phyloP scores from a whole-genome alignment of 169 alveolate species.

The Babesia caballi region DNA sequence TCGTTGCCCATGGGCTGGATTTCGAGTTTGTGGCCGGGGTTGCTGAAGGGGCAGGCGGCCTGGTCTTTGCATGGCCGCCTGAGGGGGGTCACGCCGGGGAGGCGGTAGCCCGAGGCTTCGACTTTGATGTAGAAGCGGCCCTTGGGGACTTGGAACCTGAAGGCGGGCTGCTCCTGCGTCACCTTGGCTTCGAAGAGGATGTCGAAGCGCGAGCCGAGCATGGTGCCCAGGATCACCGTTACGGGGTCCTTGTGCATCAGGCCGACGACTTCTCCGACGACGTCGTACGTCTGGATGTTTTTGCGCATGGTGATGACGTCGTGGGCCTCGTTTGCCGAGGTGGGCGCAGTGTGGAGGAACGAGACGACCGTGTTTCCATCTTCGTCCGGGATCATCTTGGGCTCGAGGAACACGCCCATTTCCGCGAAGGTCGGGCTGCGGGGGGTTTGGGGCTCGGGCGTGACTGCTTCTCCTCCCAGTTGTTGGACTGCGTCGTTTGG shows the following conservation, averaged over 20 bases:
- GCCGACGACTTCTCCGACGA: constrained; percentile 69
- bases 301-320: constrained; percentile 31
- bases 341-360: constrained; percentile 40
- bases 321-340: constrained; percentile 34
- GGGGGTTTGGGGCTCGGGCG: background rate
- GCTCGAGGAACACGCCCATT: constrained; percentile 49
- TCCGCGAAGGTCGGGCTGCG: constrained; percentile 30
- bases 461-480: no score
- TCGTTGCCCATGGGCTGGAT: constrained; percentile 38
- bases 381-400: constrained; percentile 32
- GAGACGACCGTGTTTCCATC: constrained; percentile 42
- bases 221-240: constrained; percentile 74
- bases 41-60: constrained; percentile 48
- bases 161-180: constrained; percentile 26
- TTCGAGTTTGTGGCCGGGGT: constrained; percentile 2
- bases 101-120: constrained; percentile 69
- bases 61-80: constrained; percentile 57
- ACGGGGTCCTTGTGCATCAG: constrained; percentile 64
- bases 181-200: constrained; percentile 54
- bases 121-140: constrained; percentile 71
- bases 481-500: no score
- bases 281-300: constrained; percentile 2
- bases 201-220: constrained; percentile 68
- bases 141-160: constrained; percentile 55
- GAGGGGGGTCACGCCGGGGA: constrained; percentile 68